A percentile compares a stretch with the other conserved stretches of the same genome.
phyloP scores from a whole-genome alignment of 1,284 basidiomycete genomes.

The Boletus smithii region DNA sequence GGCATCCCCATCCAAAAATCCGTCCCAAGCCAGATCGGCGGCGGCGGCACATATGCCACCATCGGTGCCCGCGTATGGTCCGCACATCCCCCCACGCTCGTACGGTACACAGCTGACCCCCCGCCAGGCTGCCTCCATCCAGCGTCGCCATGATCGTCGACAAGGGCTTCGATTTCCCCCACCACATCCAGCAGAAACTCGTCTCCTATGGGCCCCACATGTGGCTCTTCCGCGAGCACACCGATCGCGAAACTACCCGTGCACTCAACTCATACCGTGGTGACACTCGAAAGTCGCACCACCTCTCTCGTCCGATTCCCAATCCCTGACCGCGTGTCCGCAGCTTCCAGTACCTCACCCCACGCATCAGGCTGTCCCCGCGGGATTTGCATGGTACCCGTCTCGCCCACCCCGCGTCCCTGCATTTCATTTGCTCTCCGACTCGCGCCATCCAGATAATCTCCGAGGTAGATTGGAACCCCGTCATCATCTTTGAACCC shows the following conservation, averaged over 20 bases:
- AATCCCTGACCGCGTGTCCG: conserved; percentile 17
- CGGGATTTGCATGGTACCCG: conserved; percentile 58
- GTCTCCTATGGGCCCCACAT: conserved; percentile 70
- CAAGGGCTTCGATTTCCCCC: conserved; percentile 76
- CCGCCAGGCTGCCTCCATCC: conserved; percentile 57
- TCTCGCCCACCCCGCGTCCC: conserved; percentile 51
- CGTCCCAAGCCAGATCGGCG: conserved; percentile 68
- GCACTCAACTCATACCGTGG: conserved; percentile 80
- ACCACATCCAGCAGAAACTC: conserved; percentile 53
- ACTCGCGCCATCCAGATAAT: conserved; percentile 66
- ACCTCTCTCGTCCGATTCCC: conserved; percentile 5
- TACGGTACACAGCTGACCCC: background rate
- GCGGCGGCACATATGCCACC: conserved; percentile 79
- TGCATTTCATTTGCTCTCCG: conserved; percentile 89
- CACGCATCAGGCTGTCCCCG: conserved; percentile 69
- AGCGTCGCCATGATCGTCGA: conserved; percentile 83
- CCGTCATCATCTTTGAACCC: conserved; percentile 78
- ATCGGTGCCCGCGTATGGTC: conserved; percentile 83
- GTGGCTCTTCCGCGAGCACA: conserved; percentile 73
- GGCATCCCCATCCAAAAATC: conserved; percentile 52
- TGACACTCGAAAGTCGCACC: conserved; percentile 59
- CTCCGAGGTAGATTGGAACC: conserved; percentile 66
- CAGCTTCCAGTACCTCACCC: conserved; percentile 82
- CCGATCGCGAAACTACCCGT: conserved; percentile 58
- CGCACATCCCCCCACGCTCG: conserved; percentile 4